Conservation (phyloP, 2,329 filamentous ascomycete species). For the Whalleya microplaca region DNA sequence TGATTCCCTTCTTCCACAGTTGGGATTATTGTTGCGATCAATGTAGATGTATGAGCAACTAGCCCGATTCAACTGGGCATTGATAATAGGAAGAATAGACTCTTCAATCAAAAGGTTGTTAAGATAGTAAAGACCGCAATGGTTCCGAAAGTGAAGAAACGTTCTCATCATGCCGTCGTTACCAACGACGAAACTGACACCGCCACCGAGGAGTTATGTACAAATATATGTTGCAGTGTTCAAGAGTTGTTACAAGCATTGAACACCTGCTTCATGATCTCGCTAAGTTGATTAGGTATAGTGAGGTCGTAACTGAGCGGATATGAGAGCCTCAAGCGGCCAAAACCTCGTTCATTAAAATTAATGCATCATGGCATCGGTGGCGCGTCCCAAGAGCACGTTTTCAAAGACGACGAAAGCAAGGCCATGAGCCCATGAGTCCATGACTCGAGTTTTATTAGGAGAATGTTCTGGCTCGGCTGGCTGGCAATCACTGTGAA, state of each 20-base stretch:
- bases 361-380: too few species aligned
- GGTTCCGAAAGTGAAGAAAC: constrained; percentile 1
- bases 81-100: constrained; percentile 23
- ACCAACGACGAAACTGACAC: not conserved
- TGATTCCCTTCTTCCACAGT: constrained; percentile 31
- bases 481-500: not conserved
- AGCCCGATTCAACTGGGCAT: constrained; percentile 38
- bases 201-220: not conserved
- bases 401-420: too few species aligned
- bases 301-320: not conserved
- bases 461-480: not conserved
- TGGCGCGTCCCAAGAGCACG: too few species aligned
- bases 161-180: too few species aligned
- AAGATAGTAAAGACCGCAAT: too few species aligned
- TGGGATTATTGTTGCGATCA: constrained; percentile 28
- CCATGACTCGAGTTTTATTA: not conserved
- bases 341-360: not conserved
- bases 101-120: not conserved
- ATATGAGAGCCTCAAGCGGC: not conserved
- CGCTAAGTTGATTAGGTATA: not conserved
- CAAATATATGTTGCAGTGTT: too few species aligned
- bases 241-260: too few species aligned
- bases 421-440: too few species aligned
- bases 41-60: constrained; percentile 34
- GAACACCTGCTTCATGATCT: too few species aligned